These are phyloP conservation scores for Blastocystis sp. DNA, from an alignment of 352 stramenopile species.

Conservation along the genomic window DNA sequence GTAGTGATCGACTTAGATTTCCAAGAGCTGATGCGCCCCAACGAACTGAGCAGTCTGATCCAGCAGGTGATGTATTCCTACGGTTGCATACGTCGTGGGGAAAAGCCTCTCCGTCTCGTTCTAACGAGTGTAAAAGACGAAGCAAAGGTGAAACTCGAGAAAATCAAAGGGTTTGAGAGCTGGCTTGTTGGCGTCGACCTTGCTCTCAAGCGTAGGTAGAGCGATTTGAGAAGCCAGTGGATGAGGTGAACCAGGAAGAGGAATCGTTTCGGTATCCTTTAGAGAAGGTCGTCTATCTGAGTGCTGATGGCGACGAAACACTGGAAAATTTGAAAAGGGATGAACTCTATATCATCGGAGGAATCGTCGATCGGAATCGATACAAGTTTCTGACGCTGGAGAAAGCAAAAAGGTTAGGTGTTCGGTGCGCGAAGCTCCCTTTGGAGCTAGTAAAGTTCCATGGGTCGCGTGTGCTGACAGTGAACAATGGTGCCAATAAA, in stretches of 20 bases:
- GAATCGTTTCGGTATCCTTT: background rate
- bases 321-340: conserved; percentile 76
- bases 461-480: conserved; percentile 74
- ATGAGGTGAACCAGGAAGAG: conserved; percentile 66
- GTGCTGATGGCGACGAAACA: conserved; percentile 82
- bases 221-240: conserved; percentile 70
- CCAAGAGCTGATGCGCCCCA: conserved; percentile 81
- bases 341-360: conserved; percentile 89
- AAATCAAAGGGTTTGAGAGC: conserved; percentile 78
- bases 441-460: conserved; percentile 52
- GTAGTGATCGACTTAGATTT: conserved; percentile 87
- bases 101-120: conserved; percentile 64
- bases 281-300: conserved; percentile 83
- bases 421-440: conserved; percentile 75
- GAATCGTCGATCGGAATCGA: conserved; percentile 92
- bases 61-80: conserved; percentile 85
- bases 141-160: conserved; percentile 74
- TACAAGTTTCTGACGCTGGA: conserved; percentile 83
- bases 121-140: conserved; percentile 67
- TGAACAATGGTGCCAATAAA: conserved; percentile 72
- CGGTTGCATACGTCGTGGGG: conserved; percentile 65
- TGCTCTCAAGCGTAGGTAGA: background rate
- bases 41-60: conserved; percentile 83
- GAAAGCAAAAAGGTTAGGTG: conserved; percentile 78
- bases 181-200: background rate